phyloP scores from a whole-genome alignment of 306 rosid genomes.

The Trifolium fragiferum region DNA sequence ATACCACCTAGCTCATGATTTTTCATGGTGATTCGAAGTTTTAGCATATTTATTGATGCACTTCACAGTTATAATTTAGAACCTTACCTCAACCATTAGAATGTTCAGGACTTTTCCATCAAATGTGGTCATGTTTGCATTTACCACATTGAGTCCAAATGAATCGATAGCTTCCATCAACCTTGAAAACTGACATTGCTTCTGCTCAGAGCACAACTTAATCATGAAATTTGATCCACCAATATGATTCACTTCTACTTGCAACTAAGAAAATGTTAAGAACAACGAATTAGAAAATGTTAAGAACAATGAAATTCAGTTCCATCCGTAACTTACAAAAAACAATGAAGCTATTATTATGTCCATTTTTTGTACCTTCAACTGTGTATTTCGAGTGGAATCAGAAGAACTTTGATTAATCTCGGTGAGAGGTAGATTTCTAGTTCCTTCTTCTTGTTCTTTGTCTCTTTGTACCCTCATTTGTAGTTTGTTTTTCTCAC shows the following conservation, averaged over 20 bases:
- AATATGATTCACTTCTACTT: conserved; percentile 70
- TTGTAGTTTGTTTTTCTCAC: conserved; percentile 38
- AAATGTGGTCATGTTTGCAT: conserved; percentile 64
- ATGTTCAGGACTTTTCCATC: conserved; percentile 51
- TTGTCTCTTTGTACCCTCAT: conserved; percentile 29
- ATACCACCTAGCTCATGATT: conserved; percentile 9
- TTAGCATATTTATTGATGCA: conserved; percentile 24
- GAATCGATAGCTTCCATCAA: conserved; percentile 71
- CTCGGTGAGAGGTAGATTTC: conserved; percentile 35
- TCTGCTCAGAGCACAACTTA: conserved; percentile 53
- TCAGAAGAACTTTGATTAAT: conserved; percentile 40
- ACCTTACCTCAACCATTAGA: conserved; percentile 72
- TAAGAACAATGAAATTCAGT: conserved; percentile 7
- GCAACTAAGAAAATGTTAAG: conserved; percentile 42
- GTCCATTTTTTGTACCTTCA: conserved; percentile 48
- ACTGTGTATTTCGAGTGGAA: conserved; percentile 36
- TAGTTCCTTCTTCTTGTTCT: conserved; percentile 37
- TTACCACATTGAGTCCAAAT: conserved; percentile 65
- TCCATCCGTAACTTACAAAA: background rate
- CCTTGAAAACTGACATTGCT: conserved; percentile 60
- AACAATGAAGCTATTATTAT: conserved; percentile 1
- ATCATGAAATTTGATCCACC: conserved; percentile 55
- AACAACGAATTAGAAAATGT: no score
- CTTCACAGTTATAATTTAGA: conserved; percentile 10
- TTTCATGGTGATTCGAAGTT: background rate